Base-by-base conservation (phyloP, 2,329 filamentous ascomycete genomes). In the Claviceps monticola region DNA sequence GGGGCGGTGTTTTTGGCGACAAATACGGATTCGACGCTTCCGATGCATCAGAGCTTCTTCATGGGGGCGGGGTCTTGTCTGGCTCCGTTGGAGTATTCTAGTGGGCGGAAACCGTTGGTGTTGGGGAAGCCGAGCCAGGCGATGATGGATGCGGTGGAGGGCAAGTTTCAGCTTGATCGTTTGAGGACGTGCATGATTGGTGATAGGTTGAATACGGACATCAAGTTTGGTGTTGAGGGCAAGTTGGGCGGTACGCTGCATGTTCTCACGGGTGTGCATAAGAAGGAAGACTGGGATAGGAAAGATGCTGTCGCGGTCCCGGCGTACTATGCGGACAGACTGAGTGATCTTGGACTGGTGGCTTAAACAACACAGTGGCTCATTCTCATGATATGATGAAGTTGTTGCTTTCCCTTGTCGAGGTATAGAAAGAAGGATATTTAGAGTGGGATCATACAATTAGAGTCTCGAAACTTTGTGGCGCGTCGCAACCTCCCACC, bases 71-170 rank as follows among this genome's bases (percentile, higher is more conserved):
- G 93, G 1, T 84, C 87, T 2, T 83, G 88, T 56, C 83, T 84
- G 48, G 81, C 87, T 26, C 88, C 89, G 2, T 70, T 98, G 54
- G 74, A 84, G 51, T 84, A 85, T 65, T 88, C 88, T 74, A 74
- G 78, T 4, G 74, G 74, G 17, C 70, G 79, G 64, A 75, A 85
- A 60, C 91, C 93, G 1, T 69, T 88, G 36, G 82, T 87, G 3
- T 71, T 97, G 42, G 93, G 93, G 0, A 98, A 98, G 71, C 93
- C 93, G 3, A 95, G 88, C 65, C 89, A 95, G 72, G 91, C 91
- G 4, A 98, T 98, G 93, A 95, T 98, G 91, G 91, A 97, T 66
- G 89, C 93, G 3, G 86, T 98, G 53, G 91, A 97, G 73, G 91
- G 91, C 53, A 95, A 95, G 68, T 96, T 97, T 67, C 77, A 86